Conservation (phyloP, 345 rosid species). For the Cochlearia excelsa region DNA sequence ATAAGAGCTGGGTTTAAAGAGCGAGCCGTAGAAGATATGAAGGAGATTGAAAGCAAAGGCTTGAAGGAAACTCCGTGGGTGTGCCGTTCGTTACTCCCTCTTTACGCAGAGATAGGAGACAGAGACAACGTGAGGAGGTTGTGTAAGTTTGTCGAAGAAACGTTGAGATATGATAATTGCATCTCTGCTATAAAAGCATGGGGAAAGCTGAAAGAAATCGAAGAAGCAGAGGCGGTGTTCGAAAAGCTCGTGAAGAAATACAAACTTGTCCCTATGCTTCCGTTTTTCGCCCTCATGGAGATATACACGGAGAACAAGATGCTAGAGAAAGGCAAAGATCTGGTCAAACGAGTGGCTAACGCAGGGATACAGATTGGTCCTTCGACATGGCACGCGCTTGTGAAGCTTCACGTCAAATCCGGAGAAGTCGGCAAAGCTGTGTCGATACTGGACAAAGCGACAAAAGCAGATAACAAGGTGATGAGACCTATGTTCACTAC, state of each 20-base stretch:
- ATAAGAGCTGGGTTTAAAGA: conserved; percentile 53
- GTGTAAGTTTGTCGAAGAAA: conserved; percentile 62
- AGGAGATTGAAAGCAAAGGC: conserved; percentile 72
- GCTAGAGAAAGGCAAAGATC: conserved; percentile 63
- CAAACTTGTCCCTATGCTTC: conserved; percentile 47
- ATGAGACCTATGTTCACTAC: conserved; percentile 62
- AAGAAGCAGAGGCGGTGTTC: conserved; percentile 81
- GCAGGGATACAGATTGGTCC: conserved; percentile 68
- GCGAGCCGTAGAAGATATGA: conserved; percentile 56
- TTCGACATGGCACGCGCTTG: conserved; percentile 67
- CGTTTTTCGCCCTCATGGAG: conserved; percentile 56
- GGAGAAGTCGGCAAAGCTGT: conserved; percentile 90
- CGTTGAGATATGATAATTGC: conserved; percentile 47
- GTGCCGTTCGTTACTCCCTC: conserved; percentile 55
- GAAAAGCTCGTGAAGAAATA: conserved; percentile 44
- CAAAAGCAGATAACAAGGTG: conserved; percentile 34
- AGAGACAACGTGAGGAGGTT: conserved; percentile 69
- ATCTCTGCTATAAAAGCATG: conserved; percentile 73
- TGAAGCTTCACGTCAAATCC: conserved; percentile 62
- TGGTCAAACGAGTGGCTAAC: conserved; percentile 61
- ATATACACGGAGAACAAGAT: conserved; percentile 73
- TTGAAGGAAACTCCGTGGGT: conserved; percentile 55
- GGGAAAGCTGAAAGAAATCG: conserved; percentile 66
- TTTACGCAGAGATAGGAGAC: conserved; percentile 74
- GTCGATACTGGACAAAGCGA: conserved; percentile 58